These are phyloP conservation scores for Neurospora tetrasperma DNA, from an alignment of 495 filamentous ascomycete species.

Conservation along the genomic window DNA sequence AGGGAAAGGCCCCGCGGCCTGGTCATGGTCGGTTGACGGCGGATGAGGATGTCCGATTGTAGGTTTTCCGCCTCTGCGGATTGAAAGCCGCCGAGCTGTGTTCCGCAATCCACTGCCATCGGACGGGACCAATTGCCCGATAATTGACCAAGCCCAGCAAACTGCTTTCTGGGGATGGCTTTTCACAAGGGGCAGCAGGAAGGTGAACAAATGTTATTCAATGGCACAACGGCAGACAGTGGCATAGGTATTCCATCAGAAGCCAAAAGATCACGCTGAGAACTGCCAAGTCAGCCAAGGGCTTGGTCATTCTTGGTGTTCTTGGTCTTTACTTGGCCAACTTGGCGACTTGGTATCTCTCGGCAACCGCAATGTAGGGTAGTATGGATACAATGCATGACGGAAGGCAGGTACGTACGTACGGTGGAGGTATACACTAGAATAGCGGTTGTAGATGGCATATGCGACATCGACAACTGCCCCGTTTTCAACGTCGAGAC, in stretches of 20 bases:
- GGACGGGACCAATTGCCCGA: background rate
- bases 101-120: background rate
- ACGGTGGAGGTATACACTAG: background rate
- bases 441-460: background rate
- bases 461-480: background rate
- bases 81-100: background rate
- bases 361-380: background rate
- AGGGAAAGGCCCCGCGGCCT: background rate
- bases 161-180: background rate
- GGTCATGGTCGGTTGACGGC: background rate
- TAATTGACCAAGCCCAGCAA: background rate
- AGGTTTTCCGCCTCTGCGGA: background rate
- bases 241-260: background rate
- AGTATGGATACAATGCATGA: background rate
- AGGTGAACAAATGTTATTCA: background rate
- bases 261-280: background rate
- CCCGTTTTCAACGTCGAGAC: background rate
- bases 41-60: background rate
- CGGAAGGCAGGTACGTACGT: background rate
- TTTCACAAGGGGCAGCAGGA: background rate
- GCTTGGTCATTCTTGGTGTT: background rate
- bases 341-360: background rate
- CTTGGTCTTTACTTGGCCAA: background rate
- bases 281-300: background rate
- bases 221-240: background rate